These are phyloP conservation scores for Ustilago esculenta DNA, from an alignment of 1,284 basidiomycete species.

Conservation along the genomic window DNA sequence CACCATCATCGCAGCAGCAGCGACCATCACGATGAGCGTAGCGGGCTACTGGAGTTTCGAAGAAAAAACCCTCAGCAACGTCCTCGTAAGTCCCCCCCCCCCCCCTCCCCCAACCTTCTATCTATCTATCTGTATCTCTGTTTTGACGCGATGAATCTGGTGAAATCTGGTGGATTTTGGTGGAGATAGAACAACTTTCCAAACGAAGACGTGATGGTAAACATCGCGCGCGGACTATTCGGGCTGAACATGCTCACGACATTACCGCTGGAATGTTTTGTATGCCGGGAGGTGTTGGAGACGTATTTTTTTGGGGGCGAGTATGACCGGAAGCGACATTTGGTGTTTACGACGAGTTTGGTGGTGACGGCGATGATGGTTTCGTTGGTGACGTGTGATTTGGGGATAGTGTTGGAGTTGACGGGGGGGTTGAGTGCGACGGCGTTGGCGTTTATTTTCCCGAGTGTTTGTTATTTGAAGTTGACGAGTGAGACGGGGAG, in stretches of 20 bases:
- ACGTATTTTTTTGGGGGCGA: constrained; percentile 59
- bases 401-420: constrained; percentile 96
- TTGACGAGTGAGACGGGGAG: constrained; percentile 54
- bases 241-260: constrained; percentile 99
- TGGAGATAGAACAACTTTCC: constrained; percentile 66
- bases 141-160: not conserved
- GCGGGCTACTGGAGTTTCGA: constrained; percentile 93
- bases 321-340: constrained; percentile 73
- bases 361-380: constrained; percentile 85
- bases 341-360: constrained; percentile 88
- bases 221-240: constrained; percentile 92
- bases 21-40: constrained; percentile 75
- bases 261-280: constrained; percentile 88
- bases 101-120: too few species aligned
- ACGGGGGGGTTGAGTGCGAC: constrained; percentile 95
- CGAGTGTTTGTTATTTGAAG: constrained; percentile 64
- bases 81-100: constrained; percentile 36
- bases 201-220: constrained; percentile 61
- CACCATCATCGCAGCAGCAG: constrained; percentile 62
- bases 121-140: too few species aligned
- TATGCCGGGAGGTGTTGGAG: constrained; percentile 80
- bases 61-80: constrained; percentile 78
- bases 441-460: constrained; percentile 86
- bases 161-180: too few species aligned
- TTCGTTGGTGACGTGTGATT: constrained; percentile 90